Evolutionary conservation across 352 stramenopile species (phyloP).

Genomic region (Globisporangium solare): DNA sequence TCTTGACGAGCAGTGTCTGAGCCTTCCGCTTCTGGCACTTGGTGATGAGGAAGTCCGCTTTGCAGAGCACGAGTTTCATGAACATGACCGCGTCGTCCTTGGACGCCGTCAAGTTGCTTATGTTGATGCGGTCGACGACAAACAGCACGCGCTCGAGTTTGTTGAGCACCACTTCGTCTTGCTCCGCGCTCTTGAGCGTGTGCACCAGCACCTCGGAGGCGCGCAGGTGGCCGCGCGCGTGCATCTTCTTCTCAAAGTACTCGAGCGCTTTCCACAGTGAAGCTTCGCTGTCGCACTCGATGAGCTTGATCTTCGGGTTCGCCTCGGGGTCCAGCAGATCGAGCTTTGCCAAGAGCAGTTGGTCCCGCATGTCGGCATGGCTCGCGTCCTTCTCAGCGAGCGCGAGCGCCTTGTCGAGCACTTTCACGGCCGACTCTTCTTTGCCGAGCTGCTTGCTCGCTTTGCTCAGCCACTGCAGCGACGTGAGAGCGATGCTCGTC

Average conservation of each 20-base stretch:
- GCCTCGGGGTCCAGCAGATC: constrained; percentile 33
- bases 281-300: constrained; percentile 11
- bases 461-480: constrained; percentile 50
- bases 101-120: constrained; percentile 22
- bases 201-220: constrained; percentile 25
- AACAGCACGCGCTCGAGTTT: constrained; percentile 32
- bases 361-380: constrained; percentile 32
- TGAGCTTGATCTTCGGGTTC: constrained; percentile 14
- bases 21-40: constrained; percentile 7
- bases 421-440: constrained; percentile 13
- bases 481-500: constrained; percentile 35
- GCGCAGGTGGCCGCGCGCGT: constrained; percentile 40
- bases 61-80: constrained; percentile 32
- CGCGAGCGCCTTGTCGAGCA: constrained; percentile 14
- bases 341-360: constrained; percentile 46
- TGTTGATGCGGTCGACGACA: constrained; percentile 32
- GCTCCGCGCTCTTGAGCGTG: constrained; percentile 12
- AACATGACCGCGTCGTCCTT: constrained; percentile 28
- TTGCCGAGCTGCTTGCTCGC: constrained; percentile 31
- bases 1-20: constrained; percentile 28
- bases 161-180: constrained; percentile 14
- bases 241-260: constrained; percentile 47
- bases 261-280: constrained; percentile 37
- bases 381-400: constrained; percentile 20
- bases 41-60: constrained; percentile 31